Percentiles rank a stretch among this genome's conserved stretches.
Conservation (phyloP, 768 basidiomycete species). For the Psilocybe sp. region DNA sequence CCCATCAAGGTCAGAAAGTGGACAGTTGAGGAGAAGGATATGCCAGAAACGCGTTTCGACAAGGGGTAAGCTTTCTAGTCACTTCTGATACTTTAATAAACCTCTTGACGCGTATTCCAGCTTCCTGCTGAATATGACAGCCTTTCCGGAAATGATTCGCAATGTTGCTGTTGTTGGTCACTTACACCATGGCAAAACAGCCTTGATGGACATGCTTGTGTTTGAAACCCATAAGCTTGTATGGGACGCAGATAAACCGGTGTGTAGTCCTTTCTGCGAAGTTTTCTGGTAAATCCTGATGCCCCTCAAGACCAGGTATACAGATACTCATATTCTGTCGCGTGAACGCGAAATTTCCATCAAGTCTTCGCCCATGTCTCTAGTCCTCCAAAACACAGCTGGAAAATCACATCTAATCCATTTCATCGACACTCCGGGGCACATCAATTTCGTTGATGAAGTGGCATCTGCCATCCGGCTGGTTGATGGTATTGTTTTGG, state of each 20-base stretch:
- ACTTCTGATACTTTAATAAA: background rate
- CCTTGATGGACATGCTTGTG: constrained; percentile 94
- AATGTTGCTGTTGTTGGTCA: constrained; percentile 97
- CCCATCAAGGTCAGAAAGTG: constrained; percentile 95
- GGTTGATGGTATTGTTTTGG: constrained; percentile 87
- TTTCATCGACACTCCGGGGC: constrained; percentile 95
- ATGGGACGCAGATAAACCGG: constrained; percentile 90
- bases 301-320: constrained; percentile 76
- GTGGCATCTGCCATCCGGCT: constrained; percentile 85
- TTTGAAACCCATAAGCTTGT: constrained; percentile 94
- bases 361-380: constrained; percentile 96
- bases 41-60: constrained; percentile 97
- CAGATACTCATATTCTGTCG: constrained; percentile 90
- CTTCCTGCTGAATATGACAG: constrained; percentile 88
- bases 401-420: constrained; percentile 95
- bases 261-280: constrained; percentile 34
- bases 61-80: constrained; percentile 64
- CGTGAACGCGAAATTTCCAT: constrained; percentile 89
- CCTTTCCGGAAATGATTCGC: constrained; percentile 90
- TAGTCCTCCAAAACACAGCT: constrained; percentile 77
- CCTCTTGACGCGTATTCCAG: constrained; percentile 37
- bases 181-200: constrained; percentile 97
- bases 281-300: constrained; percentile 6
- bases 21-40: constrained; percentile 91
- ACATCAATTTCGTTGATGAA: constrained; percentile 99